A percentile compares a stretch with the other conserved stretches of the same genome.
phyloP scores from a whole-genome alignment of 202 grass and related monocot genomes.

The Panicum hallii region DNA sequence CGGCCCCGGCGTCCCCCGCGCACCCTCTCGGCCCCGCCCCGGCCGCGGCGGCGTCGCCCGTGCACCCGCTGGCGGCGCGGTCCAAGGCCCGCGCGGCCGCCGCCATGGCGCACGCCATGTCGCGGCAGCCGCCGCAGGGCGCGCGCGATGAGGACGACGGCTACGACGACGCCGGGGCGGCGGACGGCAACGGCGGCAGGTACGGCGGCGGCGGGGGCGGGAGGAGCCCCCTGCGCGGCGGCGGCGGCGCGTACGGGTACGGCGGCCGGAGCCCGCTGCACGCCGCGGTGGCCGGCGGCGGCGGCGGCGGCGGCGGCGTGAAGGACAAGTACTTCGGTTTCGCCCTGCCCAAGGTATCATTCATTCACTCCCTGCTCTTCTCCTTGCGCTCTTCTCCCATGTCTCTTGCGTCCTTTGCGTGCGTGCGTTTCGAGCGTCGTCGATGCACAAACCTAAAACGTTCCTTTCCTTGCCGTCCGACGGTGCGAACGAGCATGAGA shows the following conservation, averaged over 20 bases:
- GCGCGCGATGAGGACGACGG: neutral
- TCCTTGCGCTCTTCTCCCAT: too few species aligned
- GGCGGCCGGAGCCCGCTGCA: slow-evolving; percentile 39
- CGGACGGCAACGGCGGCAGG: neutral
- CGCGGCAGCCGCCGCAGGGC: neutral
- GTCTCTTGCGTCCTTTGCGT: too few species aligned
- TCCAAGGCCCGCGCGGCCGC: slow-evolving; percentile 55
- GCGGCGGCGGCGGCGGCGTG: neutral
- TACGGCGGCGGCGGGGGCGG: slow-evolving; percentile 19
- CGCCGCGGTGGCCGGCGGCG: slow-evolving; percentile 12
- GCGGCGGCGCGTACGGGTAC: slow-evolving; percentile 12
- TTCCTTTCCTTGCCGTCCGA: neutral
- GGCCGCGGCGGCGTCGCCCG: slow-evolving; percentile 27
- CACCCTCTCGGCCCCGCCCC: slow-evolving; percentile 29
- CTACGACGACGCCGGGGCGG: neutral
- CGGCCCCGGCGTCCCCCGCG: slow-evolving; percentile 64
- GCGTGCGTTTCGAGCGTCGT: neutral
- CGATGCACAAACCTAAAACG: neutral
- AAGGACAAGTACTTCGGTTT: slow-evolving; percentile 58
- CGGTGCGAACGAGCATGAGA: too few species aligned
- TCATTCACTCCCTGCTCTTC: neutral
- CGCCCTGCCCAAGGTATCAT: slow-evolving; percentile 59
- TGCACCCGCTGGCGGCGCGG: slow-evolving; percentile 47
- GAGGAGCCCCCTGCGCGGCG: slow-evolving; percentile 24
- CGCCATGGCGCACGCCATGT: slow-evolving; percentile 55